Evolutionary conservation across 208 protist genomes (phyloP).

Genomic region (Kentomonas sorsogonicus): DNA sequence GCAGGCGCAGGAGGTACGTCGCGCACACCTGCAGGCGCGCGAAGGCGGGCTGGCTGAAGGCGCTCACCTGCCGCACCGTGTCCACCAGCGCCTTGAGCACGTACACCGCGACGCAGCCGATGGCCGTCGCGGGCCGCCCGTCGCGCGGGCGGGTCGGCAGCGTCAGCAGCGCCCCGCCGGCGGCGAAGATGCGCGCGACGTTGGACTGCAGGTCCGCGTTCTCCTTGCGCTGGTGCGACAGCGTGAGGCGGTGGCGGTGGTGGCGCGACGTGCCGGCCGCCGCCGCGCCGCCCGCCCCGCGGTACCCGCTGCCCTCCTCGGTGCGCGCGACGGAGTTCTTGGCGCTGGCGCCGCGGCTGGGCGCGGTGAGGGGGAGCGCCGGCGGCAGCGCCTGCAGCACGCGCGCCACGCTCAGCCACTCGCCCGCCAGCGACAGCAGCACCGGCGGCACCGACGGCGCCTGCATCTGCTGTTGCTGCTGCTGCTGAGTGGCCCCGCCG

Average conservation of each 20-base stretch:
- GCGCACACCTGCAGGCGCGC: slow-evolving; percentile 57
- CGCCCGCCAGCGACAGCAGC: slow-evolving; percentile 27
- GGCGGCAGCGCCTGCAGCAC: slow-evolving; percentile 24
- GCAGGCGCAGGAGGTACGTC: slow-evolving; percentile 62
- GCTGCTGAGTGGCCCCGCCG: too few species aligned
- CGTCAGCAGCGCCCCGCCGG: slow-evolving; percentile 21
- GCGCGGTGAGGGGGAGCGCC: slow-evolving; percentile 16
- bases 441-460: slow-evolving; percentile 20
- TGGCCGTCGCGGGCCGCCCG: slow-evolving; percentile 22
- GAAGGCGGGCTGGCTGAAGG: slow-evolving; percentile 36
- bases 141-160: slow-evolving; percentile 40
- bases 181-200: slow-evolving; percentile 67
- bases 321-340: background rate
- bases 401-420: slow-evolving; percentile 37
- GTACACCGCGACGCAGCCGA: slow-evolving; percentile 54
- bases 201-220: slow-evolving; percentile 51
- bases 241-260: slow-evolving; percentile 15
- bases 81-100: slow-evolving; percentile 66
- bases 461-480: background rate
- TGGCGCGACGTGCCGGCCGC: slow-evolving; percentile 19
- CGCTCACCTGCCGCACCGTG: slow-evolving; percentile 30
- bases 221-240: slow-evolving; percentile 46
- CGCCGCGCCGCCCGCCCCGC: slow-evolving; percentile 15
- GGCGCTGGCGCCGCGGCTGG: slow-evolving; percentile 5
- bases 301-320: slow-evolving; percentile 9